These are phyloP conservation scores for Xylariaceae sp. DNA, from an alignment of 2,329 filamentous ascomycete genomes.

Conservation along the genomic window DNA sequence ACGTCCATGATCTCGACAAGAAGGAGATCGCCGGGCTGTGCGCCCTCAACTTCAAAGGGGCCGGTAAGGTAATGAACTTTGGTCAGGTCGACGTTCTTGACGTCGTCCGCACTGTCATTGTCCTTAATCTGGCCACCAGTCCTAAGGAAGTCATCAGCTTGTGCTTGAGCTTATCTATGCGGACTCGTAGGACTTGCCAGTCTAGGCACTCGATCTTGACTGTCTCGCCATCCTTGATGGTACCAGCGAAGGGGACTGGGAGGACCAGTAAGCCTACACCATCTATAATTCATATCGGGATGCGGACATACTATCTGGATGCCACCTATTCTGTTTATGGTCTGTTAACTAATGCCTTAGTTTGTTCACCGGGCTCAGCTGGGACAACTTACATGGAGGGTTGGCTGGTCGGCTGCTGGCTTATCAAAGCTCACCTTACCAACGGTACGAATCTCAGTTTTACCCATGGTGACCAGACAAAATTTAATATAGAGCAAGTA, in stretches of 20 bases:
- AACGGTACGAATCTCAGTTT: constrained; percentile 65
- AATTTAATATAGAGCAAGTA: neutral
- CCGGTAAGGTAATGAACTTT: constrained; percentile 86
- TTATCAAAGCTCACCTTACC: constrained; percentile 74
- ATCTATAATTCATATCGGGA: neutral
- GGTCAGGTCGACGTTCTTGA: constrained; percentile 82
- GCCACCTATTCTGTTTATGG: constrained; percentile 78
- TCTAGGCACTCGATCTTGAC: constrained; percentile 94
- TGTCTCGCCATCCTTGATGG: constrained; percentile 80
- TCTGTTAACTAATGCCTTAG: constrained; percentile 2
- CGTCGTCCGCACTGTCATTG: constrained; percentile 86
- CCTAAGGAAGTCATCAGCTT: constrained; percentile 39
- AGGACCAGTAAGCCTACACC: constrained; percentile 1
- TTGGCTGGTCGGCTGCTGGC: constrained; percentile 69
- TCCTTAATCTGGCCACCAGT: constrained; percentile 84
- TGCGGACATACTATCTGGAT: constrained; percentile 74
- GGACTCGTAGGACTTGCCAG: constrained; percentile 53
- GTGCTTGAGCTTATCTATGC: neutral
- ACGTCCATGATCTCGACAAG: constrained; percentile 92
- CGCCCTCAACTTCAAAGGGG: constrained; percentile 83
- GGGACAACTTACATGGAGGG: constrained; percentile 65
- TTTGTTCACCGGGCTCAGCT: constrained; percentile 23
- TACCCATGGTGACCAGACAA: constrained; percentile 37
- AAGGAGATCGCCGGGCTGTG: constrained; percentile 82
- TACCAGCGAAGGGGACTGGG: constrained; percentile 71